Evolutionary conservation across 441 rosid species (phyloP).

Genomic region (Brassica balearica): DNA sequence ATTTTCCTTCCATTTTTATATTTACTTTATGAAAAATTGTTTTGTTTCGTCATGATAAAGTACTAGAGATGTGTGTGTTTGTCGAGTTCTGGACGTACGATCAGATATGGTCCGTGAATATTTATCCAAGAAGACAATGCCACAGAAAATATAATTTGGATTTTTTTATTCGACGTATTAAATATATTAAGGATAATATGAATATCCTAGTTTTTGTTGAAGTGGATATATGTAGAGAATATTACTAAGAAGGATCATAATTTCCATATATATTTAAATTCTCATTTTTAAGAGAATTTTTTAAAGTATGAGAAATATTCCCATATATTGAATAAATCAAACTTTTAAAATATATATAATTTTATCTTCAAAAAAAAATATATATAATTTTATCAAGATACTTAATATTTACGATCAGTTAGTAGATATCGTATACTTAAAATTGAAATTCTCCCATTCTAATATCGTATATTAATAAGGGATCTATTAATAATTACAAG

Average conservation of each 20-base stretch:
- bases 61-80: slow-evolving; percentile 28
- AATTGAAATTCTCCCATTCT: too few relatives aligned
- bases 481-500: background rate
- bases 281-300: background rate
- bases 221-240: slow-evolving; percentile 9
- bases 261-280: background rate
- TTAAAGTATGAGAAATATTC: background rate
- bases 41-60: slow-evolving; percentile 28
- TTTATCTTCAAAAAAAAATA: too few relatives aligned
- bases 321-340: background rate
- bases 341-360: too few relatives aligned
- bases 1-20: background rate
- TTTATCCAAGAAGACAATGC: slow-evolving; percentile 27
- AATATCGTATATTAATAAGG: background rate
- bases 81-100: slow-evolving; percentile 33
- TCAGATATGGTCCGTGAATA: slow-evolving; percentile 40
- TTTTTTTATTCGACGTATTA: background rate
- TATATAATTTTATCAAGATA: background rate
- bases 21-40: background rate
- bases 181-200: background rate
- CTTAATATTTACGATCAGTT: background rate
- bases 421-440: background rate
- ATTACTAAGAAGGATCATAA: background rate
- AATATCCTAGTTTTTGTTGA: slow-evolving; percentile 7
- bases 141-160: slow-evolving; percentile 26